A percentile compares a stretch with the other conserved stretches of the same genome.
Conservation (phyloP, 2,329 filamentous ascomycete genomes). For the Cladosporium cucumerinum region DNA sequence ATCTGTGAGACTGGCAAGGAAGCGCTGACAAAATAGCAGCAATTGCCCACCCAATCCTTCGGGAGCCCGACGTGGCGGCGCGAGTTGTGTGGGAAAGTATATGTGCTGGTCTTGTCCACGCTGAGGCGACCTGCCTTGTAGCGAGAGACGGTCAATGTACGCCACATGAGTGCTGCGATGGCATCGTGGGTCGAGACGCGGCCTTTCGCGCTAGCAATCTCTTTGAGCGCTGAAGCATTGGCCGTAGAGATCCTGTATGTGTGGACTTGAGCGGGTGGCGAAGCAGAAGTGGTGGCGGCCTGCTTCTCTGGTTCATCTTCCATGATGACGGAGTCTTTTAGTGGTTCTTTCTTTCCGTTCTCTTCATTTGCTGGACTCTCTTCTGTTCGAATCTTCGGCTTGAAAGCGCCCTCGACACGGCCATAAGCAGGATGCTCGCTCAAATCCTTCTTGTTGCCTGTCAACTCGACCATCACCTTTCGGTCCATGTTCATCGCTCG, state of each 20-base stretch:
- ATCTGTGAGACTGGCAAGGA: conserved; percentile 19
- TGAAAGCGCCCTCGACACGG: conserved; percentile 14
- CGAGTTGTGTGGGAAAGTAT: conserved; percentile 23
- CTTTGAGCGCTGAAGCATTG: conserved; percentile 17
- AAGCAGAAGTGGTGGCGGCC: background rate
- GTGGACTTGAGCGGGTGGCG: background rate
- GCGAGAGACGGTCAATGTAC: conserved; percentile 19
- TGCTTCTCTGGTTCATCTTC: background rate
- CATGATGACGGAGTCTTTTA: background rate
- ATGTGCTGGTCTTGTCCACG: conserved; percentile 19
- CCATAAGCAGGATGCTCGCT: conserved; percentile 21
- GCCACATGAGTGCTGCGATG: conserved; percentile 23
- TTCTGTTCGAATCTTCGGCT: conserved; percentile 7
- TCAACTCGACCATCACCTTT: conserved; percentile 17
- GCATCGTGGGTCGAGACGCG: conserved; percentile 24
- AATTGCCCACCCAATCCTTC: conserved; percentile 22
- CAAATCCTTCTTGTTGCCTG: conserved; percentile 18
- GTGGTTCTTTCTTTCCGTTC: background rate
- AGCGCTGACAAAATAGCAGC: conserved; percentile 22
- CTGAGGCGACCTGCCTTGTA: conserved; percentile 20
- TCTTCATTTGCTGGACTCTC: background rate
- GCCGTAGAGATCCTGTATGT: background rate
- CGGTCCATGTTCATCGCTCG: conserved; percentile 19
- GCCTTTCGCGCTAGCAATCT: conserved; percentile 14
- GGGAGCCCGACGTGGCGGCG: conserved; percentile 20